Percentiles rank a stretch among this genome's conserved stretches.
These are phyloP conservation scores for Hypoxylon rubiginosum DNA, from an alignment of 2,329 filamentous ascomycete genomes.

Conservation along the genomic window DNA sequence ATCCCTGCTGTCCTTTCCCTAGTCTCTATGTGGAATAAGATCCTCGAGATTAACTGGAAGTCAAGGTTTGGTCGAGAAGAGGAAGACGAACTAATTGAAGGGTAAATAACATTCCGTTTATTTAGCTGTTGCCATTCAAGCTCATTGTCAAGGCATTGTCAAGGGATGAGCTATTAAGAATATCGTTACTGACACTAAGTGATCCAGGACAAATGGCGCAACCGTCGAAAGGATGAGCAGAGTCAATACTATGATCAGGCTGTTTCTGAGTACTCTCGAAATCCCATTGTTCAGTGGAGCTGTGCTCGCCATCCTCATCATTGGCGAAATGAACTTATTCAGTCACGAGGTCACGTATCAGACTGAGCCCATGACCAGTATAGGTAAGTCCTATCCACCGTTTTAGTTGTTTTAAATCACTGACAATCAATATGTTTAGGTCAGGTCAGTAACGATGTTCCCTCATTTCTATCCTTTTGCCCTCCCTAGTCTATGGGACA, in stretches of 20 bases:
- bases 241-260: slow-evolving; percentile 67
- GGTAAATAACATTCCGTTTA: slow-evolving; percentile 41
- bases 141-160: neutral
- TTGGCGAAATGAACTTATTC: slow-evolving; percentile 75
- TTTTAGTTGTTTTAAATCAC: neutral
- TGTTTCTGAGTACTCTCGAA: slow-evolving; percentile 68
- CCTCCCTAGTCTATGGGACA: neutral
- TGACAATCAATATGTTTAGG: slow-evolving; percentile 24
- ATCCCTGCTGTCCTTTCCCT: slow-evolving; percentile 74
- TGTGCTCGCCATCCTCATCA: slow-evolving; percentile 69
- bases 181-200: slow-evolving; percentile 6
- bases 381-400: slow-evolving; percentile 60
- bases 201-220: slow-evolving; percentile 63
- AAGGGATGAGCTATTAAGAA: neutral
- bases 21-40: slow-evolving; percentile 73
- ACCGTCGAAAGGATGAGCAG: slow-evolving; percentile 65
- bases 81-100: slow-evolving; percentile 60
- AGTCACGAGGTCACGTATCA: slow-evolving; percentile 68
- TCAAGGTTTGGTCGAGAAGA: slow-evolving; percentile 54
- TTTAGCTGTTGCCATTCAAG: neutral
- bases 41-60: slow-evolving; percentile 73
- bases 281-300: slow-evolving; percentile 71
- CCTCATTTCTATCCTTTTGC: neutral
- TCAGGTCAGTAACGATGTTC: slow-evolving; percentile 32
- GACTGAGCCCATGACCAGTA: slow-evolving; percentile 72